Conservation (phyloP, 2,329 filamentous ascomycete genomes). For the Balansia obtecta region DNA sequence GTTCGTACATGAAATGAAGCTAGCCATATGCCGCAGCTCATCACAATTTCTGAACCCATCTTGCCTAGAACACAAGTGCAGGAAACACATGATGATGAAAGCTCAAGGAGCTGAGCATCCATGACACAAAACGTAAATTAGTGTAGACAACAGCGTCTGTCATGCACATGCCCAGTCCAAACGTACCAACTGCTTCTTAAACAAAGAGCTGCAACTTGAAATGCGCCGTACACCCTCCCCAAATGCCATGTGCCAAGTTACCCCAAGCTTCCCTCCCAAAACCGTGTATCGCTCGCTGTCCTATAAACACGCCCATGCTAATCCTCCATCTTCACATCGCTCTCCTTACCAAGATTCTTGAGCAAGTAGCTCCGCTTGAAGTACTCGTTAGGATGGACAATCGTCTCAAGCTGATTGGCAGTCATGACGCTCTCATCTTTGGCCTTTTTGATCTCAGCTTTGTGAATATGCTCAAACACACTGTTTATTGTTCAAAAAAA, state of each 20-base stretch:
- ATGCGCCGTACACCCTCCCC: neutral
- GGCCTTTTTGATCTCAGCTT: slow-evolving; percentile 61
- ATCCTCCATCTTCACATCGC: slow-evolving; percentile 45
- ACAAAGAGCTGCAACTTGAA: neutral
- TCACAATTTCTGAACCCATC: too few species aligned
- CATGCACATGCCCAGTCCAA: too few species aligned
- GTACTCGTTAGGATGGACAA: slow-evolving; percentile 95
- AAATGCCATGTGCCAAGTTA: neutral
- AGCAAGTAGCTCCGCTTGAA: slow-evolving; percentile 90
- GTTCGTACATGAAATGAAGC: too few species aligned
- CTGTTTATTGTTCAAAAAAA: slow-evolving; percentile 29
- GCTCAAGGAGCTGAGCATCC: too few species aligned
- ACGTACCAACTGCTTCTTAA: too few species aligned
- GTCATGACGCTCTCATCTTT: slow-evolving; percentile 64
- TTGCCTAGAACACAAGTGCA: too few species aligned
- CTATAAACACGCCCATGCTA: slow-evolving; percentile 16
- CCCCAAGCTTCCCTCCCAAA: neutral
- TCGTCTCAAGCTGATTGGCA: slow-evolving; percentile 74
- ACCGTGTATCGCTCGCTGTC: neutral
- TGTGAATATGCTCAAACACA: slow-evolving; percentile 84
- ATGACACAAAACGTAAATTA: too few species aligned
- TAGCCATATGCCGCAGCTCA: too few species aligned
- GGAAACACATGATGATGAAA: too few species aligned
- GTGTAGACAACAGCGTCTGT: too few species aligned
- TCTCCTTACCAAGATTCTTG: slow-evolving; percentile 56